Conservation (phyloP, 768 basidiomycete genomes). For the Sporobolomyces roseus region DNA sequence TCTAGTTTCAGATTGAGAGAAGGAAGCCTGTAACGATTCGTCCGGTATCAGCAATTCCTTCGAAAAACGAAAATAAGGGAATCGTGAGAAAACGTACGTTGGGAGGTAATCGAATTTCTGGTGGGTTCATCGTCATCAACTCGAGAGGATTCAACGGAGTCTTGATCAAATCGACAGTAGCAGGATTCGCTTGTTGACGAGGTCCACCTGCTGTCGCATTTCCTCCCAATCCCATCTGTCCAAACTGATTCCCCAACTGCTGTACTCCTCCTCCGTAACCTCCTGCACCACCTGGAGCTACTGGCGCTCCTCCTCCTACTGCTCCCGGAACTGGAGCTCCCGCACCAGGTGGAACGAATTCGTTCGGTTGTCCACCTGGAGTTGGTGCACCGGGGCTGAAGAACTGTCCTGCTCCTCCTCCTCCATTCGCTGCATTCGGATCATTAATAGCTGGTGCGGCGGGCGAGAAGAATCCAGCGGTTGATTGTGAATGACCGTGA, state of each 20-base stretch:
- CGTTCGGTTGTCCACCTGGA: constrained; percentile 14
- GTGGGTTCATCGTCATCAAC: constrained; percentile 66
- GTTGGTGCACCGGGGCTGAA: constrained; percentile 25
- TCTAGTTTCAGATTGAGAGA: constrained; percentile 70
- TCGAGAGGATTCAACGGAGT: constrained; percentile 87
- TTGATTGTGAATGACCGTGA: constrained; percentile 32
- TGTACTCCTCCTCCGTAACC: constrained; percentile 45
- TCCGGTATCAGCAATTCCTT: neutral
- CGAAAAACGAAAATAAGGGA: neutral
- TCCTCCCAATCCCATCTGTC: constrained; percentile 73
- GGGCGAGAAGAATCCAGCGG: constrained; percentile 35
- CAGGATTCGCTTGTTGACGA: constrained; percentile 46
- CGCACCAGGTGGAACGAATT: constrained; percentile 9
- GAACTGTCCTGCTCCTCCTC: constrained; percentile 10
- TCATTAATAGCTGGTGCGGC: neutral
- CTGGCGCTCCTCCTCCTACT: constrained; percentile 16
- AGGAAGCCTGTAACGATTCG: constrained; percentile 54
- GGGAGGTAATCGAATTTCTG: constrained; percentile 83
- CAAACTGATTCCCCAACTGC: constrained; percentile 71
- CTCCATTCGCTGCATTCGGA: neutral
- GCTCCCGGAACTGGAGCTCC: constrained; percentile 18
- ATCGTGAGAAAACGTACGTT: constrained; percentile 51
- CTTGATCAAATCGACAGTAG: constrained; percentile 84
- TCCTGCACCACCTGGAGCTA: neutral
- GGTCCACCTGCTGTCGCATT: constrained; percentile 4